Conservation (phyloP, 2,329 filamentous ascomycete species). For the Colletotrichum sp. region DNA sequence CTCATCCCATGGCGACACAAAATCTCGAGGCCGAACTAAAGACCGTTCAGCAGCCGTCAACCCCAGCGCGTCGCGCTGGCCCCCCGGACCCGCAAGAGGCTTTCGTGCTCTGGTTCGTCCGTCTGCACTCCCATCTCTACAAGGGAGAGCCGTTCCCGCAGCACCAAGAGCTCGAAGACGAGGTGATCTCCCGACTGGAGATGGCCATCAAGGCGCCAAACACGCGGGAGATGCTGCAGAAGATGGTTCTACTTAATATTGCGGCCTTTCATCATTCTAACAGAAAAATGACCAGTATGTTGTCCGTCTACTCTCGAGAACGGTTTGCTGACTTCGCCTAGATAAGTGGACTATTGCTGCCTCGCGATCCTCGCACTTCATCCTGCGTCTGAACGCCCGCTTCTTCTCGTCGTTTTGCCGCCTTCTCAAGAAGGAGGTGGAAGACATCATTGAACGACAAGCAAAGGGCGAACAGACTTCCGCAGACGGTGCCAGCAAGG, state of each 20-base stretch:
- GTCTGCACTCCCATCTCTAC: conserved; percentile 85
- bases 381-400: conserved; percentile 78
- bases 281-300: conserved; percentile 56
- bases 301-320: background rate
- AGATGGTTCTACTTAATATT: conserved; percentile 86
- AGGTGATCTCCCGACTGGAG: conserved; percentile 80
- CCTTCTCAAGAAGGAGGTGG: conserved; percentile 72
- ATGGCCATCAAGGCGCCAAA: conserved; percentile 74
- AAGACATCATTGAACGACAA: conserved; percentile 47
- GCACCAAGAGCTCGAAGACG: conserved; percentile 82
- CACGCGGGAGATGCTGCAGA: conserved; percentile 70
- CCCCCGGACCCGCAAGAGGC: conserved; percentile 64
- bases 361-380: conserved; percentile 64
- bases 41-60: conserved; percentile 47
- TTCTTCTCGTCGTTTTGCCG: conserved; percentile 77
- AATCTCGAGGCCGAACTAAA: conserved; percentile 85
- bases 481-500: conserved; percentile 22
- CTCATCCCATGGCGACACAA: conserved; percentile 73
- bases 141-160: conserved; percentile 76
- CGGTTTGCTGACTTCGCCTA: conserved; percentile 23
- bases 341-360: conserved; percentile 51
- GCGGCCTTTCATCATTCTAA: conserved; percentile 79
- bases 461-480: conserved; percentile 32
- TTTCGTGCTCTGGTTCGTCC: conserved; percentile 82
- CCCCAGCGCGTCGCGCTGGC: conserved; percentile 34